These are phyloP conservation scores for Myochromella boudieri DNA, from an alignment of 768 basidiomycete genomes.

Conservation along the genomic window DNA sequence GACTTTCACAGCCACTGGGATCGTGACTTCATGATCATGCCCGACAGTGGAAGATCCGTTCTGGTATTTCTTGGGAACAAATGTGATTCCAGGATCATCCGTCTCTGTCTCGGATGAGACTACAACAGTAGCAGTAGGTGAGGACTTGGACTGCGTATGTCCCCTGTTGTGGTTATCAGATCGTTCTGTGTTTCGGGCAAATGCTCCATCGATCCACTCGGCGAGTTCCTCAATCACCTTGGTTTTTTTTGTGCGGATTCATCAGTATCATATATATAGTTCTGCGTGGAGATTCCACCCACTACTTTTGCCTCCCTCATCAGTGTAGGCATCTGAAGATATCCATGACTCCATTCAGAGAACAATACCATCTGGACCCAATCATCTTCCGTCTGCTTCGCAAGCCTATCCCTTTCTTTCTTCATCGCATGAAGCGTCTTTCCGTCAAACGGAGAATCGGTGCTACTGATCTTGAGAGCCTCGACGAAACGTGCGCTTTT, in stretches of 20 bases:
- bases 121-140: slow-evolving; percentile 5
- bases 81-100: slow-evolving; percentile 69
- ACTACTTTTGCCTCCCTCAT: slow-evolving; percentile 78
- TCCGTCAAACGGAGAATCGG: slow-evolving; percentile 31
- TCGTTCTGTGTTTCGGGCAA: slow-evolving; percentile 20
- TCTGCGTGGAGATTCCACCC: slow-evolving; percentile 18
- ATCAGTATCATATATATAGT: slow-evolving; percentile 1
- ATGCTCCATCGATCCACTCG: slow-evolving; percentile 88
- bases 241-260: not conserved
- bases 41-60: slow-evolving; percentile 7
- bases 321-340: slow-evolving; percentile 89
- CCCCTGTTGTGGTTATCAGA: not conserved
- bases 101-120: slow-evolving; percentile 58
- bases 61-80: slow-evolving; percentile 39
- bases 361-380: slow-evolving; percentile 95
- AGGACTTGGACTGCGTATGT: not conserved
- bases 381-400: slow-evolving; percentile 79
- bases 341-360: slow-evolving; percentile 97
- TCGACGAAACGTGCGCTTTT: slow-evolving; percentile 66
- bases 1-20: not conserved
- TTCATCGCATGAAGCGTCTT: slow-evolving; percentile 41
- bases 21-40: slow-evolving; percentile 1
- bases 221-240: slow-evolving; percentile 77
- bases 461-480: slow-evolving; percentile 58
- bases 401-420: slow-evolving; percentile 60